Percentiles rank a stretch among this genome's conserved stretches.
Evolutionary conservation across 768 basidiomycete species (phyloP).

Genomic region (Termitomyces sp.): DNA sequence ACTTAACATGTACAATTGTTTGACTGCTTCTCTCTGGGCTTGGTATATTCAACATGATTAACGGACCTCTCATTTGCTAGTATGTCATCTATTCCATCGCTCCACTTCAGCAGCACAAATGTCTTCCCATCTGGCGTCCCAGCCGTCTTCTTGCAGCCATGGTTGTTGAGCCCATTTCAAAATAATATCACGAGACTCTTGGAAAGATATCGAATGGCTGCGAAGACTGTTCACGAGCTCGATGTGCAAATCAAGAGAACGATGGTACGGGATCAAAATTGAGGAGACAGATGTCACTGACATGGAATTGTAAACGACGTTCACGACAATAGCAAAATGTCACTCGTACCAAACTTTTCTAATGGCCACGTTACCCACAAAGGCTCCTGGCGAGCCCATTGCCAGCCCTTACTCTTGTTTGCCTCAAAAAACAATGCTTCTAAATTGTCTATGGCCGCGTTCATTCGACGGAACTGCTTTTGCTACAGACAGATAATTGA

Average conservation of each 20-base stretch:
- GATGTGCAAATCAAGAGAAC: slow-evolving; percentile 55
- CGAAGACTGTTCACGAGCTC: slow-evolving; percentile 57
- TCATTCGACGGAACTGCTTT: slow-evolving; percentile 71
- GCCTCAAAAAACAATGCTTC: slow-evolving; percentile 68
- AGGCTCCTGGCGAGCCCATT: slow-evolving; percentile 68
- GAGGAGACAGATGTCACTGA: slow-evolving; percentile 54
- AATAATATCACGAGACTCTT: slow-evolving; percentile 60
- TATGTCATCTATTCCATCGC: slow-evolving; percentile 48
- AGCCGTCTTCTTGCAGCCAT: slow-evolving; percentile 61
- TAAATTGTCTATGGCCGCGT: slow-evolving; percentile 56
- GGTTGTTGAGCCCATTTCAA: slow-evolving; percentile 70
- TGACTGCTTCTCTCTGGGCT: slow-evolving; percentile 8
- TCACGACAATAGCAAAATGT: background rate
- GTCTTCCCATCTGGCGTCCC: slow-evolving; percentile 76
- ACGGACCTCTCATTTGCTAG: background rate
- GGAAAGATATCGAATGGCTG: slow-evolving; percentile 66
- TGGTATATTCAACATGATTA: background rate
- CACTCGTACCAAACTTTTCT: slow-evolving; percentile 65
- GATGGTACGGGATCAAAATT: slow-evolving; percentile 63
- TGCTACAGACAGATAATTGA: slow-evolving; percentile 35
- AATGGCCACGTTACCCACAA: slow-evolving; percentile 83
- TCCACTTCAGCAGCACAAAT: slow-evolving; percentile 76
- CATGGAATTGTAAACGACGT: background rate
- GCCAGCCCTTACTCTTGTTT: slow-evolving; percentile 65
- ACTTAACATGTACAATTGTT: slow-evolving; percentile 11